Evolutionary conservation across 2,329 filamentous ascomycete species (phyloP).

Genomic region (Penicillium sp.): DNA sequence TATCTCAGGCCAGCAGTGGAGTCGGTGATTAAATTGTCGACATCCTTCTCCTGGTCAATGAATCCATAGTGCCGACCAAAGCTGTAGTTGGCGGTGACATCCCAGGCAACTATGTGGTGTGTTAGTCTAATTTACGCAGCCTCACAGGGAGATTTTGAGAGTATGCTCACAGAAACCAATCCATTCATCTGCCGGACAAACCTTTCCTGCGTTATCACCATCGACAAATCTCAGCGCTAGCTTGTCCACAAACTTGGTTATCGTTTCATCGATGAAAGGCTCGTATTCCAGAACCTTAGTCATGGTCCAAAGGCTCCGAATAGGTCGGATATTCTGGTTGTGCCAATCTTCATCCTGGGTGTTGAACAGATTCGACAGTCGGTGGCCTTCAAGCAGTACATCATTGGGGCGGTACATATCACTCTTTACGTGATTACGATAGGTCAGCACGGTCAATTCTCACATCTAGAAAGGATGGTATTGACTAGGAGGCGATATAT

Average conservation of each 20-base stretch:
- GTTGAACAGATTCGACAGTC: too few species aligned
- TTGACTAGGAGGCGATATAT: too few species aligned
- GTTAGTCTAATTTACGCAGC: too few species aligned
- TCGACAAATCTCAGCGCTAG: slow-evolving; percentile 23
- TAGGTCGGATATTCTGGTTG: slow-evolving; percentile 23
- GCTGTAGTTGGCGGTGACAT: slow-evolving; percentile 26
- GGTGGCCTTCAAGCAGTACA: too few species aligned
- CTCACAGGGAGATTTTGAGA: too few species aligned
- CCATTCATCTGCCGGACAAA: slow-evolving; percentile 23
- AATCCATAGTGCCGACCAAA: slow-evolving; percentile 25
- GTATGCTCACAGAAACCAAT: slow-evolving; percentile 21
- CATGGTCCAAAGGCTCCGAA: slow-evolving; percentile 28
- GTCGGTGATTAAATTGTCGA: slow-evolving; percentile 25
- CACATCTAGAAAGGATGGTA: too few species aligned
- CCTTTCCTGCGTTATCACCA: slow-evolving; percentile 17
- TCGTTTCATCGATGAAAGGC: slow-evolving; percentile 25
- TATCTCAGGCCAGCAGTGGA: slow-evolving; percentile 27
- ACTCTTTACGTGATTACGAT: too few species aligned
- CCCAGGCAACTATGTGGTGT: slow-evolving; percentile 20
- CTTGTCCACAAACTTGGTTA: slow-evolving; percentile 27
- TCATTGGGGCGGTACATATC: too few species aligned
- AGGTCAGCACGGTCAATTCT: too few species aligned
- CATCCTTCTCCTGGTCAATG: slow-evolving; percentile 30
- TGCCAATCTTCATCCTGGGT: too few species aligned
- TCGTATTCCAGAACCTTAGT: slow-evolving; percentile 30